Percentiles rank a stretch among this genome's conserved stretches.
Evolutionary conservation across 2,329 filamentous ascomycete genomes (phyloP).

Genomic region (Monosporascus sp.): DNA sequence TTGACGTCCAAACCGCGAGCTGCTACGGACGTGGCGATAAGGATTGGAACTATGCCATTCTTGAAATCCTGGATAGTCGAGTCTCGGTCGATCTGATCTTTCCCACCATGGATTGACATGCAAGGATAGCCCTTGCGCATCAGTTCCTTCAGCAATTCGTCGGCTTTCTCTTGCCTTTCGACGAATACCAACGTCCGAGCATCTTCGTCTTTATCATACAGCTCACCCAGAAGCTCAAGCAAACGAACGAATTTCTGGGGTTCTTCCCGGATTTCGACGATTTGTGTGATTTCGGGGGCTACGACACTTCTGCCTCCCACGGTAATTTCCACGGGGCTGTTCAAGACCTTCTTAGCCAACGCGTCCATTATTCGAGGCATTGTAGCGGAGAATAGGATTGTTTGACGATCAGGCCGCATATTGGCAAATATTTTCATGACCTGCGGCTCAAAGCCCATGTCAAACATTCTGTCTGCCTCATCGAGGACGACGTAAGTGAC

Average conservation of each 20-base stretch:
- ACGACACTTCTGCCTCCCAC: slow-evolving; percentile 85
- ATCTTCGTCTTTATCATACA: slow-evolving; percentile 85
- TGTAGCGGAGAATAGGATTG: slow-evolving; percentile 92
- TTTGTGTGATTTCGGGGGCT: slow-evolving; percentile 88
- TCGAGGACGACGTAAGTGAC: slow-evolving; percentile 94
- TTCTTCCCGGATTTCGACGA: slow-evolving; percentile 83
- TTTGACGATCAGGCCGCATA: slow-evolving; percentile 87
- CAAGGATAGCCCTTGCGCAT: slow-evolving; percentile 83
- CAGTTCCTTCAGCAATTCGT: slow-evolving; percentile 70
- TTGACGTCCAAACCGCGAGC: slow-evolving; percentile 94
- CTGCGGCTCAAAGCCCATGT: slow-evolving; percentile 98
- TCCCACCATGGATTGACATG: slow-evolving; percentile 90
- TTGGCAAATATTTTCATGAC: slow-evolving; percentile 95
- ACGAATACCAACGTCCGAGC: slow-evolving; percentile 87
- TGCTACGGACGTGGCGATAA: slow-evolving; percentile 93
- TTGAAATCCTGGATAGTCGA: slow-evolving; percentile 93
- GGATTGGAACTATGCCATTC: slow-evolving; percentile 78
- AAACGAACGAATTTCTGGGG: slow-evolving; percentile 78
- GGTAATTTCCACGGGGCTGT: slow-evolving; percentile 81
- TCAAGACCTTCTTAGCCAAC: slow-evolving; percentile 81
- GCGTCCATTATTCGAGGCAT: slow-evolving; percentile 92
- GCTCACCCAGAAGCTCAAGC: slow-evolving; percentile 78
- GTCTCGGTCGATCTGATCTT: slow-evolving; percentile 89
- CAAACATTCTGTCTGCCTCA: slow-evolving; percentile 98
- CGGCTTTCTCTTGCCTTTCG: slow-evolving; percentile 85